phyloP scores from a whole-genome alignment of 2,329 filamentous ascomycete species.

The Cordyceps militaris region DNA sequence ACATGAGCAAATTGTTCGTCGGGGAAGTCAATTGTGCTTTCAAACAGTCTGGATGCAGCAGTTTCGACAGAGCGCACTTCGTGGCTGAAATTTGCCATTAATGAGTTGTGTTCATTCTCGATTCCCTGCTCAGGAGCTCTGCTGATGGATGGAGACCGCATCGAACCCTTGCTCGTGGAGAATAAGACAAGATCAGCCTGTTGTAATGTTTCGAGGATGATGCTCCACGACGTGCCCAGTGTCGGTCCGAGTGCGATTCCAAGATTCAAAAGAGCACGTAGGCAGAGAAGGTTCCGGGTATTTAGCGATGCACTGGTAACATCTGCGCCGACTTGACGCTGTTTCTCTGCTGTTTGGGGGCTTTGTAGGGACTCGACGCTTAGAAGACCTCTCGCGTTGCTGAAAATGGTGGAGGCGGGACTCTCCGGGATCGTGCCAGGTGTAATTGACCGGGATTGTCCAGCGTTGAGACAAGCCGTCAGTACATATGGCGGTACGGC shows the following conservation, averaged over 20 bases:
- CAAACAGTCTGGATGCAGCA: slow-evolving; percentile 77
- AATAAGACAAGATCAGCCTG: slow-evolving; percentile 86
- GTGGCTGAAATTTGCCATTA: slow-evolving; percentile 61
- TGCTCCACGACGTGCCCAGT: slow-evolving; percentile 77
- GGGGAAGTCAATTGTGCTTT: slow-evolving; percentile 87
- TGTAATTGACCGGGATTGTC: slow-evolving; percentile 35
- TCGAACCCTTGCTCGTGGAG: slow-evolving; percentile 49
- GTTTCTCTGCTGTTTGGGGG: slow-evolving; percentile 50
- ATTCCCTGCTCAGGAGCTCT: slow-evolving; percentile 39
- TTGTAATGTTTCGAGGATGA: slow-evolving; percentile 84
- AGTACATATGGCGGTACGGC: slow-evolving; percentile 78
- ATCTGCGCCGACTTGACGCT: slow-evolving; percentile 54
- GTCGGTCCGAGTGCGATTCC: slow-evolving; percentile 92
- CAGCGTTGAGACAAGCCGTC: slow-evolving; percentile 50
- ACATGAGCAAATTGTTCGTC: slow-evolving; percentile 74
- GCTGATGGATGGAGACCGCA: slow-evolving; percentile 41
- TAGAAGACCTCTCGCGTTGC: slow-evolving; percentile 63
- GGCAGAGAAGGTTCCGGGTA: slow-evolving; percentile 81
- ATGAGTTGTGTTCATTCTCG: slow-evolving; percentile 43
- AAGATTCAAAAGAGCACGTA: slow-evolving; percentile 86
- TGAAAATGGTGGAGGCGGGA: slow-evolving; percentile 49
- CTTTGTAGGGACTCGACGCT: slow-evolving; percentile 65
- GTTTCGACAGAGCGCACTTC: slow-evolving; percentile 87
- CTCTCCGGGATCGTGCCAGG: slow-evolving; percentile 42
- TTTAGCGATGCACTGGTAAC: slow-evolving; percentile 54